phyloP scores from a whole-genome alignment of 441 rosid genomes.

The Croton laevigatus region DNA sequence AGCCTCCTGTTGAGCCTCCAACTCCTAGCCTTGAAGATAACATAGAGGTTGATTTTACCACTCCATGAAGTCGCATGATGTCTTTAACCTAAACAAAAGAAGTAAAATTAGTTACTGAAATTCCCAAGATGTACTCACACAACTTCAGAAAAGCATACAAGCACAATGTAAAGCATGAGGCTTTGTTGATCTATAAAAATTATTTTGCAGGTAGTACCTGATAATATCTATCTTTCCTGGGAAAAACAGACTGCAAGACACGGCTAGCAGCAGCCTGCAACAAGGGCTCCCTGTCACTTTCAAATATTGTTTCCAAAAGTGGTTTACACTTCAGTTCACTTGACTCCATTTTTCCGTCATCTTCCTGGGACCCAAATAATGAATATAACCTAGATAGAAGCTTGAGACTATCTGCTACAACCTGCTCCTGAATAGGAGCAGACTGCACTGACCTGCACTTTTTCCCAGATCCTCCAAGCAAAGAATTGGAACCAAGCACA shows the following conservation, averaged over 20 bases:
- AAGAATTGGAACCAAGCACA: slow-evolving; percentile 81
- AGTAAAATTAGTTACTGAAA: slow-evolving; percentile 20
- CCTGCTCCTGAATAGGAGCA: slow-evolving; percentile 89
- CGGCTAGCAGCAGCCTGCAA: slow-evolving; percentile 93
- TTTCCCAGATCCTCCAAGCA: slow-evolving; percentile 67
- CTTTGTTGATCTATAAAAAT: not conserved
- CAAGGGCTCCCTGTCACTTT: slow-evolving; percentile 89
- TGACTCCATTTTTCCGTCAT: slow-evolving; percentile 54
- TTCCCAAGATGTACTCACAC: not conserved
- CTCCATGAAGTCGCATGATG: slow-evolving; percentile 94
- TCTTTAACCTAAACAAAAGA: slow-evolving; percentile 76
- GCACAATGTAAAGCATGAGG: not conserved
- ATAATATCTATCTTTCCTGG: slow-evolving; percentile 80
- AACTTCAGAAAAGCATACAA: not conserved
- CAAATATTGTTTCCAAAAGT: slow-evolving; percentile 79
- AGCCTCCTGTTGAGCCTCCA: slow-evolving; percentile 71
- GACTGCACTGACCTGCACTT: slow-evolving; percentile 68
- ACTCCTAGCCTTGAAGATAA: slow-evolving; percentile 84
- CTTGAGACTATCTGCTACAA: slow-evolving; percentile 90
- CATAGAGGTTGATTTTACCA: slow-evolving; percentile 76
- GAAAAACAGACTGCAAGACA: slow-evolving; percentile 88
- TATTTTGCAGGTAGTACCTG: slow-evolving; percentile 48
- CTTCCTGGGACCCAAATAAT: slow-evolving; percentile 56
- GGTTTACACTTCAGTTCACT: slow-evolving; percentile 79
- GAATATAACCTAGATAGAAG: slow-evolving; percentile 77